Base-by-base conservation (phyloP, 1,284 basidiomycete species). In the Ustilago bromivora region DNA sequence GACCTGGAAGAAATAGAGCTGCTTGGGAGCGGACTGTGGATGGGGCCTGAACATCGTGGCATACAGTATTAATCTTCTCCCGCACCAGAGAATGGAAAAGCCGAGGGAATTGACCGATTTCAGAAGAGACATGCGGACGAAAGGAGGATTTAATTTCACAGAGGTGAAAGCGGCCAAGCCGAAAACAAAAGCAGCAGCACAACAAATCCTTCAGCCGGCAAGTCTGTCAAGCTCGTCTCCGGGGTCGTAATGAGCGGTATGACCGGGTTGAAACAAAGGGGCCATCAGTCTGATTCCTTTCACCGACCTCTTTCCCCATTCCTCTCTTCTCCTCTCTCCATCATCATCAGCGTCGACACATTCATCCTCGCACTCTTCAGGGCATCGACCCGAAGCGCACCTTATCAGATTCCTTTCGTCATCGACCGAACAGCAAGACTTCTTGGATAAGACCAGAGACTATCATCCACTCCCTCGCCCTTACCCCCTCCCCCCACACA, bases 1-100 rank as follows among this genome's bases (percentile, higher is more conserved):
- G 41, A 51, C 51, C 41, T 41, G 58, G 58, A 60, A 60, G 57
- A 58, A 57, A 32, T 31, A 7, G 43, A 46, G 43, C 43, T 8
- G 10, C 46, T 49, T 9, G 11, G 23, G 1, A 28, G 19, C n/a
- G 47, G n/a, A 49, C 28, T 11, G 19, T 49, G 13, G 23, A 51
- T 28, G 13, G 23, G 38, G 13, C 3, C 49, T 51, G 9, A 51
- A 31, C 7, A 15, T 13, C 9, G 52, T 19, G 31, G 35, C 31
- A 41, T 36, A 28, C 23, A 28, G 23, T 3, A 28, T 28, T 28
- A 3, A 28, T 3, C 23, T 28, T 13, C 17, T 46, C 43, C n/a
- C n/a, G 43, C 43, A 46, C 13, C n/a, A 19, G 17, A 43, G 43
- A 52, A 35, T 15, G 31, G 35, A 34, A 8, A 28, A 13, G 19